Percentiles rank a stretch among this genome's conserved stretches.
Evolutionary conservation across 1,284 basidiomycete genomes (phyloP).

Genomic region (Vanrija humicola): DNA sequence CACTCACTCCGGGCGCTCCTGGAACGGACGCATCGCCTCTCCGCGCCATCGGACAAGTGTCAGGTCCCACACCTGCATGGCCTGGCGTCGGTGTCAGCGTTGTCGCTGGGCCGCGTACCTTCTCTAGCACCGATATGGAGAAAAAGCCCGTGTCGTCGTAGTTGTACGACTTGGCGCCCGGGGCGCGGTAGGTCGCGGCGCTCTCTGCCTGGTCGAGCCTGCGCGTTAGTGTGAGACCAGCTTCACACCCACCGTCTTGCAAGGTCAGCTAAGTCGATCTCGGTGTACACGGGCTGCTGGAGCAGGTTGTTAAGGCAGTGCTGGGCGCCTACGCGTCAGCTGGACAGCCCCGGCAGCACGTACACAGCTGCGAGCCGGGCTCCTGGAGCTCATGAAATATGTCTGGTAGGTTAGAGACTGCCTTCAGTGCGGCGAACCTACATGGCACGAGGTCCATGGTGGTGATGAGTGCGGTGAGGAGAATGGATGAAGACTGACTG

Average conservation of each 20-base stretch:
- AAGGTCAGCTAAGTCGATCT: conserved; percentile 79
- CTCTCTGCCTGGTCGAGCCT: conserved; percentile 53
- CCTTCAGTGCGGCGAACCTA: not conserved
- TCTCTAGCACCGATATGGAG: conserved; percentile 52
- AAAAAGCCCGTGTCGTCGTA: conserved; percentile 94
- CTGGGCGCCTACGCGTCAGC: conserved; percentile 43
- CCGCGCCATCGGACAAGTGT: conserved; percentile 79
- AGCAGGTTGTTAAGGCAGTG: conserved; percentile 53
- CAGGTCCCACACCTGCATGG: conserved; percentile 76
- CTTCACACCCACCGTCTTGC: conserved; percentile 53
- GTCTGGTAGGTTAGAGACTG: conserved; percentile 14
- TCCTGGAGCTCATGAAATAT: conserved; percentile 50
- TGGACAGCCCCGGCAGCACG: not conserved
- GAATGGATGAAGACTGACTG: no score
- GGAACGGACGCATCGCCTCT: conserved; percentile 71
- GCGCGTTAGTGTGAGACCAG: conserved; percentile 51
- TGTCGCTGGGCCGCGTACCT: not conserved
- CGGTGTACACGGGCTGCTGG: conserved; percentile 58
- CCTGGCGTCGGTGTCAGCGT: conserved; percentile 38
- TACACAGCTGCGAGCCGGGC: conserved; percentile 48
- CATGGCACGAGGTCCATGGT: conserved; percentile 15
- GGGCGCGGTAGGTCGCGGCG: conserved; percentile 34
- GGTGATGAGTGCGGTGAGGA: not conserved
- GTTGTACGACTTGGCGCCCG: conserved; percentile 60
- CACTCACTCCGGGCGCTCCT: conserved; percentile 70